Evolutionary conservation across 352 stramenopile genomes (phyloP).

Genomic region (Thraustochytrium striatum): DNA sequence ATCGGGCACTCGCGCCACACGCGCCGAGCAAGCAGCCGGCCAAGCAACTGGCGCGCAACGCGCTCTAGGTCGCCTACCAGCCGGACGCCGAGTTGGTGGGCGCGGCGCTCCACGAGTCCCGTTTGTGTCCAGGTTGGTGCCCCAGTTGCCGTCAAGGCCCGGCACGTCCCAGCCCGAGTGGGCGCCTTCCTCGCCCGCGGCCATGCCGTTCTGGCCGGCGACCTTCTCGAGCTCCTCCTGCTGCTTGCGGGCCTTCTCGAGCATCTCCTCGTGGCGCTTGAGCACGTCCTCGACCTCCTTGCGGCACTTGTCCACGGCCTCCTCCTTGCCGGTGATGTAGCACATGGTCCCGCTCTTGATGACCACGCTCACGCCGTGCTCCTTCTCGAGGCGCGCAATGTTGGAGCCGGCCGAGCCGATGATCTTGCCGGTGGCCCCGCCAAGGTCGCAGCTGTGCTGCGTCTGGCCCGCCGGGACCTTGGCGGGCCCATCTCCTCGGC

Average conservation of each 20-base stretch:
- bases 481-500: slow-evolving; percentile 24
- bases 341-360: slow-evolving; percentile 23
- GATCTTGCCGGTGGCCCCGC: slow-evolving; percentile 65
- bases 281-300: slow-evolving; percentile 35
- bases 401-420: slow-evolving; percentile 90
- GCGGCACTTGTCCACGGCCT: slow-evolving; percentile 18
- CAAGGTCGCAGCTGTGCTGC: slow-evolving; percentile 1
- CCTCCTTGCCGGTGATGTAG: slow-evolving; percentile 9
- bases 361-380: slow-evolving; percentile 67
- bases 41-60: too few relatives aligned
- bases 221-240: slow-evolving; percentile 16
- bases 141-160: neutral
- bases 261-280: neutral
- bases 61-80: too few relatives aligned
- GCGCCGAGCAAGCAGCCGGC: too few relatives aligned
- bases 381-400: slow-evolving; percentile 88
- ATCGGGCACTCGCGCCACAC: too few relatives aligned
- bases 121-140: too few relatives aligned
- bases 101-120: too few relatives aligned
- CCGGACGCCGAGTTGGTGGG: too few relatives aligned
- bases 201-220: neutral
- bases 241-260: neutral
- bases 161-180: neutral
- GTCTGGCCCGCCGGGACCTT: slow-evolving; percentile 33
- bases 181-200: neutral